Evolutionary conservation across 2,329 filamentous ascomycete species (phyloP).

Genomic region (Cytospora paraplurivora): DNA sequence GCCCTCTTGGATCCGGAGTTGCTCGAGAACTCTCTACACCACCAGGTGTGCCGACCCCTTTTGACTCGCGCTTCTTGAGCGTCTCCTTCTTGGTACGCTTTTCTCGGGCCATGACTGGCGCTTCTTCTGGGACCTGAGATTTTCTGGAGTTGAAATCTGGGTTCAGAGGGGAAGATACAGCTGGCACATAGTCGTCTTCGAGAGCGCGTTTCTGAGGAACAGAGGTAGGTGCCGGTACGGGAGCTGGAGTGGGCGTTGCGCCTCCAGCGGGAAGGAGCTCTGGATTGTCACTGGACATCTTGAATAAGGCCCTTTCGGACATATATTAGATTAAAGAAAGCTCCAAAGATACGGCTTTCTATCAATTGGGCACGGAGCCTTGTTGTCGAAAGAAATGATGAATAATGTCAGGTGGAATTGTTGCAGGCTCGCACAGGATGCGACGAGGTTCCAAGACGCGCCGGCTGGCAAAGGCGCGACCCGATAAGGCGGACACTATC

Average conservation of each 20-base stretch:
- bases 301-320: neutral
- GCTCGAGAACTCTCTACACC: slow-evolving; percentile 54
- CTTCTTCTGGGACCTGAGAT: slow-evolving; percentile 41
- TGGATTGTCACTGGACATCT: slow-evolving; percentile 23
- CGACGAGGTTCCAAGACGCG: slow-evolving; percentile 18
- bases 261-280: slow-evolving; percentile 20
- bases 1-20: slow-evolving; percentile 58
- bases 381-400: neutral
- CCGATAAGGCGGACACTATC: slow-evolving; percentile 13
- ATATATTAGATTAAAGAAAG: neutral
- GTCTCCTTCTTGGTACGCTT: slow-evolving; percentile 66
- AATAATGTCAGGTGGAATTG: neutral
- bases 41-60: slow-evolving; percentile 43
- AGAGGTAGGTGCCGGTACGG: slow-evolving; percentile 41
- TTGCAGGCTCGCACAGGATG: slow-evolving; percentile 2
- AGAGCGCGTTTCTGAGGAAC: slow-evolving; percentile 67
- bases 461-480: slow-evolving; percentile 11
- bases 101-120: slow-evolving; percentile 47
- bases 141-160: slow-evolving; percentile 53
- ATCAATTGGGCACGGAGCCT: neutral
- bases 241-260: neutral
- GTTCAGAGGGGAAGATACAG: slow-evolving; percentile 74
- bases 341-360: neutral
- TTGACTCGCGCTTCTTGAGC: slow-evolving; percentile 69
- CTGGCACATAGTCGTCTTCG: slow-evolving; percentile 70